A percentile compares a stretch with the other conserved stretches of the same genome.
phyloP scores from a whole-genome alignment of 495 filamentous ascomycete genomes.

The Hypoxylon fuscum region DNA sequence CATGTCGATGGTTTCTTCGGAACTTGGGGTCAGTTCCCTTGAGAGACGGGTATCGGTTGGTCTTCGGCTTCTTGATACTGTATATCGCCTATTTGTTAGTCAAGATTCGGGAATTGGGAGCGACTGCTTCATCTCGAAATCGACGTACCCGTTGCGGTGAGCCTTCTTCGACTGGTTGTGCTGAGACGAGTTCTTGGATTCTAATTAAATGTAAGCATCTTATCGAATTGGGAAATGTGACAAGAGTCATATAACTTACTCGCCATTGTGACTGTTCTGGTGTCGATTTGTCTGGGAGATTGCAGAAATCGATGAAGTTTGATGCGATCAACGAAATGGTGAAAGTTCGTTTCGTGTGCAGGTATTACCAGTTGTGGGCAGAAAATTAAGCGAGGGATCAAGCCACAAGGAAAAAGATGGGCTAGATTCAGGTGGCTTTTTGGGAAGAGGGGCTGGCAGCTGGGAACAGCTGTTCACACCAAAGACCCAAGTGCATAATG shows the following conservation, averaged over 20 bases:
- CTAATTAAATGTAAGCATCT: conserved; percentile 52
- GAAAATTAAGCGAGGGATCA: conserved; percentile 47
- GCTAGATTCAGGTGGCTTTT: no score
- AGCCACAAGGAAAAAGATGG: conserved; percentile 14
- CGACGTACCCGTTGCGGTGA: conserved; percentile 92
- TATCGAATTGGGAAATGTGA: neutral
- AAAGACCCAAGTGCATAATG: no score
- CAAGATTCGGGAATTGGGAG: neutral
- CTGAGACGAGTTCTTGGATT: conserved; percentile 99
- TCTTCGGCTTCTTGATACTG: conserved; percentile 99
- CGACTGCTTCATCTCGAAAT: conserved; percentile 5
- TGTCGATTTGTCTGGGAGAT: conserved; percentile 38
- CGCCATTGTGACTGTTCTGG: conserved; percentile 58
- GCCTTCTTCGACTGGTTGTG: conserved; percentile 97
- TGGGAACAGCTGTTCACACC: no score
- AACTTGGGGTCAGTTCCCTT: conserved; percentile 99
- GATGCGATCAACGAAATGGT: conserved; percentile 36
- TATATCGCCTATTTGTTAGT: conserved; percentile 26
- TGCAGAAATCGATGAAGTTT: conserved; percentile 34
- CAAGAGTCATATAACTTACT: conserved; percentile 49
- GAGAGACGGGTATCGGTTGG: conserved; percentile 96
- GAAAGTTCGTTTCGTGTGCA: conserved; percentile 36
- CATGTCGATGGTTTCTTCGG: conserved; percentile 98
- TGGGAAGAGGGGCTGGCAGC: no score
- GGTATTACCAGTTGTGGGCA: conserved; percentile 45